phyloP scores from a whole-genome alignment of 2,329 filamentous ascomycete species.

The Pseudocercospora eumusae region DNA sequence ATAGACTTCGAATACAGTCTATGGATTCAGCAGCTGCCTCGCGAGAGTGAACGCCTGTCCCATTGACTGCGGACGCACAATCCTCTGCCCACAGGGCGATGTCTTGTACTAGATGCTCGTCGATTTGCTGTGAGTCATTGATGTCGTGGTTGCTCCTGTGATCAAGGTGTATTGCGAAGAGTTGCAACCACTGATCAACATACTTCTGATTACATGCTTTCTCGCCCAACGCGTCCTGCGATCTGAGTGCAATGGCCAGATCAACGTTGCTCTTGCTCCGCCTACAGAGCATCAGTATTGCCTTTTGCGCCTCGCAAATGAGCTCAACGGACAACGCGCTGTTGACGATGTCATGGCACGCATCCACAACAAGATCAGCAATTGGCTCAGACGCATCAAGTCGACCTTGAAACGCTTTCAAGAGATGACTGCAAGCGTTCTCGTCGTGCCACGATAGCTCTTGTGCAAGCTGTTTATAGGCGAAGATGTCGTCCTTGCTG shows the following conservation, averaged over 20 bases:
- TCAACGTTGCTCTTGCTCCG: not conserved
- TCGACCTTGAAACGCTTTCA: constrained; percentile 16
- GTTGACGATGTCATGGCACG: constrained; percentile 18
- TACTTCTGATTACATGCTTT: constrained; percentile 24
- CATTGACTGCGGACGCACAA: constrained; percentile 27
- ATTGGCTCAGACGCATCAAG: not conserved
- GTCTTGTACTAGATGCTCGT: constrained; percentile 2
- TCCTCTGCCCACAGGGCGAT: constrained; percentile 21
- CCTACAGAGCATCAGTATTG: constrained; percentile 17
- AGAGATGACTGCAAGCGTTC: constrained; percentile 26
- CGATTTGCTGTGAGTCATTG: not conserved
- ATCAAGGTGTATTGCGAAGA: constrained; percentile 22
- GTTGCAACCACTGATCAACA: constrained; percentile 28
- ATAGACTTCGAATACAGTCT: constrained; percentile 24
- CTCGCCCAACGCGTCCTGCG: not conserved
- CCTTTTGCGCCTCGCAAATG: constrained; percentile 20
- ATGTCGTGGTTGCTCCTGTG: constrained; percentile 3
- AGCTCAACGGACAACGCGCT: constrained; percentile 15
- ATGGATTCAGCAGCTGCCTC: constrained; percentile 36
- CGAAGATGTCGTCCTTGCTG: constrained; percentile 4
- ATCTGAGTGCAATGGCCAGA: not conserved
- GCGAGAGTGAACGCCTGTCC: constrained; percentile 32
- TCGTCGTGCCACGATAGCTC: constrained; percentile 23
- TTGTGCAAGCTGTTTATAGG: constrained; percentile 4
- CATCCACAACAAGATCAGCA: constrained; percentile 11